phyloP scores from a whole-genome alignment of 2,329 filamentous ascomycete species.

The Botrytis galanthina region DNA sequence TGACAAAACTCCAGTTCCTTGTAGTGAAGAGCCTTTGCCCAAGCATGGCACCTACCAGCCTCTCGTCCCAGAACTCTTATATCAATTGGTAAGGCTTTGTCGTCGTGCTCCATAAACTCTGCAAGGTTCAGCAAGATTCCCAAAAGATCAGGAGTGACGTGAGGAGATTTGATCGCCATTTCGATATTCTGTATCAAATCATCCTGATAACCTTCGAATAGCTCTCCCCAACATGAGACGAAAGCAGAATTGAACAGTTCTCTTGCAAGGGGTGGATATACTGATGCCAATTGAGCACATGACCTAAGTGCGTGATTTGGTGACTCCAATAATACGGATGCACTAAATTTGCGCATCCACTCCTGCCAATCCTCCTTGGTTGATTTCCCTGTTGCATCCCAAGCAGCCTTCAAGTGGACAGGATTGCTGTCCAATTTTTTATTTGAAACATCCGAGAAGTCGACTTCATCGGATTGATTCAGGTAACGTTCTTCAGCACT shows the following conservation, averaged over 20 bases:
- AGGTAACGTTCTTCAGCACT: conserved; percentile 81
- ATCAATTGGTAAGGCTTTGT: conserved; percentile 96
- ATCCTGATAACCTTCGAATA: conserved; percentile 96
- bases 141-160: conserved; percentile 92
- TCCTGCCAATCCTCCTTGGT: conserved; percentile 99
- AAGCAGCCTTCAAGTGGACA: conserved; percentile 93
- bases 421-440: conserved; percentile 98
- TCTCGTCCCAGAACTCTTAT: conserved; percentile 92
- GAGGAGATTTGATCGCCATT: conserved; percentile 88
- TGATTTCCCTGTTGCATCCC: conserved; percentile 95
- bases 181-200: conserved; percentile 96
- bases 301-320: conserved; percentile 93
- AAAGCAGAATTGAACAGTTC: conserved; percentile 99
- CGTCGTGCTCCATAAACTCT: conserved; percentile 99
- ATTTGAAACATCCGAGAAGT: conserved; percentile 77
- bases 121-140: conserved; percentile 93
- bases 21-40: conserved; percentile 96
- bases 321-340: conserved; percentile 90
- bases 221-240: conserved; percentile 96
- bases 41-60: conserved; percentile 94
- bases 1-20: conserved; percentile 98
- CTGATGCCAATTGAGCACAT: conserved; percentile 85
- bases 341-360: conserved; percentile 95
- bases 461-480: conserved; percentile 74
- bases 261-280: conserved; percentile 86